Conservation (phyloP, 257 asterid genomes). For the Solanum paucissectum region DNA sequence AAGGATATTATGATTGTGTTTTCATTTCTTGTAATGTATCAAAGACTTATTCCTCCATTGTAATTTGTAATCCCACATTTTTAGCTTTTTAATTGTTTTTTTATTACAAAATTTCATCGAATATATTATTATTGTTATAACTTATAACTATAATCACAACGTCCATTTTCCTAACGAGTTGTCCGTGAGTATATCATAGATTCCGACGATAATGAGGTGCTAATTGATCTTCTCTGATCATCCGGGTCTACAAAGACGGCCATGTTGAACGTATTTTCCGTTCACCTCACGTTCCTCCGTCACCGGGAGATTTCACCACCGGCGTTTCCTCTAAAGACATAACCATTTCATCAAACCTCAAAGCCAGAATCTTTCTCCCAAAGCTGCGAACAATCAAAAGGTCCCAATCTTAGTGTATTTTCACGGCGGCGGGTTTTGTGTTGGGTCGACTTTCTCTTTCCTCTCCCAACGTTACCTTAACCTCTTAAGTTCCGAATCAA, state of each 20-base stretch:
- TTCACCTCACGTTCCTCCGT: slow-evolving; percentile 12
- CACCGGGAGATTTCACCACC: background rate
- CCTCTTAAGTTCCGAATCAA: background rate
- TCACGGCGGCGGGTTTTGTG: slow-evolving; percentile 13
- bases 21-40: background rate
- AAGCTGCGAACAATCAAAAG: background rate
- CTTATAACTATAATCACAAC: background rate
- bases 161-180: too few relatives aligned
- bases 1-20: background rate
- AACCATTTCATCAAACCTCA: slow-evolving; percentile 6
- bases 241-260: slow-evolving; percentile 13
- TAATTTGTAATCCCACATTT: background rate
- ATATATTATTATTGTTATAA: too few relatives aligned
- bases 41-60: background rate
- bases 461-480: slow-evolving; percentile 4
- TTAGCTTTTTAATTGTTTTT: background rate
- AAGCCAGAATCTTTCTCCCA: slow-evolving; percentile 19
- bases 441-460: slow-evolving; percentile 17
- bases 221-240: slow-evolving; percentile 2
- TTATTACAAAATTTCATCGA: background rate
- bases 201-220: background rate
- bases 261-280: slow-evolving; percentile 2
- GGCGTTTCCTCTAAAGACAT: slow-evolving; percentile 20
- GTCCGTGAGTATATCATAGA: background rate
- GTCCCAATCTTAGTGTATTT: slow-evolving; percentile 18